Evolutionary conservation across 805 yeast species (phyloP).

Genomic region (Pichia thaimueangensis): DNA sequence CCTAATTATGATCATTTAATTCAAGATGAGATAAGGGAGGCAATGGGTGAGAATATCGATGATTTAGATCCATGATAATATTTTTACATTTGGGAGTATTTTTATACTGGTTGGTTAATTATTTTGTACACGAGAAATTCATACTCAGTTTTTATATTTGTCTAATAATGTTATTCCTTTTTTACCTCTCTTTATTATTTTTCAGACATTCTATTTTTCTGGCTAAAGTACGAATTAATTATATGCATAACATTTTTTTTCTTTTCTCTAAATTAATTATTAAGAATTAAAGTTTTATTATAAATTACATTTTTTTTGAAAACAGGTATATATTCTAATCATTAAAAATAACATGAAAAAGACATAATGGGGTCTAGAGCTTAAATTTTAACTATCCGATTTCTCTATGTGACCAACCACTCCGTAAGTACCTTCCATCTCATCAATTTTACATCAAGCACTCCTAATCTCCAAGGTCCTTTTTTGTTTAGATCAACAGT

Average conservation of each 20-base stretch:
- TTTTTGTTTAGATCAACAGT: conserved; percentile 55
- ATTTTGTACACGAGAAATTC: too few species aligned
- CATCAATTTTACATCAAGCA: conserved; percentile 66
- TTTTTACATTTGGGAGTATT: background rate
- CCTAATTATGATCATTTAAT: conserved; percentile 16
- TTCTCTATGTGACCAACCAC: conserved; percentile 44
- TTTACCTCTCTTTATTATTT: too few species aligned
- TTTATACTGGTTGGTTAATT: background rate
- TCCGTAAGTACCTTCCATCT: conserved; percentile 90
- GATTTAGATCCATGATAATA: background rate
- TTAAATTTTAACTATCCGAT: conserved; percentile 3
- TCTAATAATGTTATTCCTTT: too few species aligned
- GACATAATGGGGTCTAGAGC: background rate
- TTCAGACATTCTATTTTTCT: too few species aligned
- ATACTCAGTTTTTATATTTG: too few species aligned
- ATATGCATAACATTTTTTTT: too few species aligned
- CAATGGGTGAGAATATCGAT: conserved; percentile 13
- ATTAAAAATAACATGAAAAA: too few species aligned
- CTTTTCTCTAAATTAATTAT: too few species aligned
- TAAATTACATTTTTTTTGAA: too few species aligned
- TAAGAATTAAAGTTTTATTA: too few species aligned
- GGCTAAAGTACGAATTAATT: too few species aligned
- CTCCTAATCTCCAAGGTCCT: conserved; percentile 82
- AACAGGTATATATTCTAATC: too few species aligned
- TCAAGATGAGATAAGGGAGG: conserved; percentile 15